phyloP scores from a whole-genome alignment of 1,139 yeast genomes.

The Suhomyces ambrosiae region DNA sequence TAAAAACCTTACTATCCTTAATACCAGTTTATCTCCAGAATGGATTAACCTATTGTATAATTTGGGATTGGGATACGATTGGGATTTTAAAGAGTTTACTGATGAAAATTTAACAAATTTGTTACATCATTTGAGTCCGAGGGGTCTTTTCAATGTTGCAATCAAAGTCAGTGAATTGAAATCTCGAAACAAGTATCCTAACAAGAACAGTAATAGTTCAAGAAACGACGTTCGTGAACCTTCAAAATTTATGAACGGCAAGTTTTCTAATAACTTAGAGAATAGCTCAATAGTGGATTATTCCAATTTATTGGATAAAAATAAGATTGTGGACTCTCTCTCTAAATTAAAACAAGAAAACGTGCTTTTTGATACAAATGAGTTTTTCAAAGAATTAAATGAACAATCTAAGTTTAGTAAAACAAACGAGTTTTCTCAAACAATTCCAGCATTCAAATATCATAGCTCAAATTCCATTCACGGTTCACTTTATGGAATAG shows the following conservation, averaged over 20 bases:
- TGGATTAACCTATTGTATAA: conserved; percentile 43
- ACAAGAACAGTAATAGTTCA: not conserved
- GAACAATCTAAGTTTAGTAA: conserved; percentile 2
- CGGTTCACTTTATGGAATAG: conserved; percentile 36
- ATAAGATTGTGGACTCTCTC: conserved; percentile 25
- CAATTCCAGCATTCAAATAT: conserved; percentile 12
- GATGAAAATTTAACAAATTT: conserved; percentile 33
- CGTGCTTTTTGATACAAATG: conserved; percentile 37
- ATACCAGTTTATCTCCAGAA: conserved; percentile 32
- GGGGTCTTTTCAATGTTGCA: conserved; percentile 30
- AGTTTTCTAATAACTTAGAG: not conserved
- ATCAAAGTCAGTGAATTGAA: conserved; percentile 28
- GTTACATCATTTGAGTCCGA: conserved; percentile 33
- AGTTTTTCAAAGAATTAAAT: conserved; percentile 15
- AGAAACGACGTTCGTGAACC: too few relatives aligned
- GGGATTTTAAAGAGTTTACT: conserved; percentile 41
- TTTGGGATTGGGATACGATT: conserved; percentile 41
- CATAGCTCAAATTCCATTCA: conserved; percentile 35
- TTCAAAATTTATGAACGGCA: too few relatives aligned
- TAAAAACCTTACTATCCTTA: conserved; percentile 36
- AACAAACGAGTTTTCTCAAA: not conserved
- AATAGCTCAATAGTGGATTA: conserved; percentile 2
- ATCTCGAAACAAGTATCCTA: conserved; percentile 9
- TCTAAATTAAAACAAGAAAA: conserved; percentile 27
- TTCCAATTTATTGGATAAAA: conserved; percentile 19